Conservation (phyloP, 148 eudicot species). For the Pouteria glomerata region DNA sequence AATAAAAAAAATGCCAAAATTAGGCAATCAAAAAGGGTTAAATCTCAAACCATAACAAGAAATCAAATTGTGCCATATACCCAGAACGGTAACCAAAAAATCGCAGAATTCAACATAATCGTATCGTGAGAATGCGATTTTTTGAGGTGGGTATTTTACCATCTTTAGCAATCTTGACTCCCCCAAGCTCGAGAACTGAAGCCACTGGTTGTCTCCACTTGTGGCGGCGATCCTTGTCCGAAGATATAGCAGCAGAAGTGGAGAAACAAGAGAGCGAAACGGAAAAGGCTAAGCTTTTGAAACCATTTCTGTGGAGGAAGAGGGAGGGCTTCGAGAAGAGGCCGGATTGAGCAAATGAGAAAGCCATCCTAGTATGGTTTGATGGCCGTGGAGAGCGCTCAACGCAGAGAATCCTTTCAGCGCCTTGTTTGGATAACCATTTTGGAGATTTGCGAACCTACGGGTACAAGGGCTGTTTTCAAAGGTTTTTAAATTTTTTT, state of each 20-base stretch:
- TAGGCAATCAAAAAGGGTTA: background rate
- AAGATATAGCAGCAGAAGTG: constrained; percentile 22
- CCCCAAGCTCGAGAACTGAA: constrained; percentile 65
- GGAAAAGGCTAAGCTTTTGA: constrained; percentile 18
- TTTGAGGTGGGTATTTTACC: constrained; percentile 35
- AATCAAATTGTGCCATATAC: constrained; percentile 2
- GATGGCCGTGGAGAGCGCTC: no score
- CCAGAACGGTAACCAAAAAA: constrained; percentile 2
- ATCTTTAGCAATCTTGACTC: constrained; percentile 55
- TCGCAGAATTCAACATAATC: constrained; percentile 8
- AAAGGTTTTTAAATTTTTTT: no score
- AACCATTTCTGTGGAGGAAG: constrained; percentile 16
- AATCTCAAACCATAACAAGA: constrained; percentile 4
- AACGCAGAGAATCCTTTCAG: constrained; percentile 14
- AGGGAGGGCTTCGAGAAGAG: constrained; percentile 38
- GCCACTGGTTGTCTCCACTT: constrained; percentile 41
- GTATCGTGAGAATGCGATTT: constrained; percentile 6
- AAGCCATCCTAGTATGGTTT: no score
- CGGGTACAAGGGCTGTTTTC: no score
- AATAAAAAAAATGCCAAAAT: background rate
- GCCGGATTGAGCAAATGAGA: constrained; percentile 29
- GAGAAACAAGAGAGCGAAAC: constrained; percentile 33
- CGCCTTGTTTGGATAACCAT: constrained; percentile 19
- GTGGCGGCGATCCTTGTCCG: constrained; percentile 17
- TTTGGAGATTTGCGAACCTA: no score